phyloP scores from a whole-genome alignment of 1,139 yeast genomes.

The Taiozyma sp. region DNA sequence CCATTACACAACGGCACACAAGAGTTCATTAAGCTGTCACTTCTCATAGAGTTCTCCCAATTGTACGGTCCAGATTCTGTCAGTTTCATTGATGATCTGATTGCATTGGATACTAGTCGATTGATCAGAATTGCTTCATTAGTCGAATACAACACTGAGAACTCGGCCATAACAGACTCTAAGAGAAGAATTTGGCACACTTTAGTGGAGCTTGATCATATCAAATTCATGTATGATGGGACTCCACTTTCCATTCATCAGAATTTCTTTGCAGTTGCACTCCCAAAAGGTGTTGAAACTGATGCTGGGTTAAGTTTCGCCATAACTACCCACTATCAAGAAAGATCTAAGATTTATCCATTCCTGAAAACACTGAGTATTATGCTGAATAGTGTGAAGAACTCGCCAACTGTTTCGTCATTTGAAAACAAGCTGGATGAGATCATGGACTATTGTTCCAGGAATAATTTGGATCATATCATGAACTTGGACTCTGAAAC shows the following conservation, averaged over 20 bases:
- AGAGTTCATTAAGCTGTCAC: conserved; percentile 4
- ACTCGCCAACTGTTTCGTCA: background rate
- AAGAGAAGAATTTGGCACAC: conserved; percentile 5
- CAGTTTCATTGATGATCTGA: conserved; percentile 3
- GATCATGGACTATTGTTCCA: background rate
- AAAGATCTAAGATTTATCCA: background rate
- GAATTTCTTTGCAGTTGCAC: background rate
- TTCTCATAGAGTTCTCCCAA: conserved; percentile 1
- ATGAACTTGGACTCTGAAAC: background rate
- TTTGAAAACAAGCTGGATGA: background rate
- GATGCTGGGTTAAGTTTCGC: background rate
- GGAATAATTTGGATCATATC: background rate
- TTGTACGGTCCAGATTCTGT: conserved; percentile 5
- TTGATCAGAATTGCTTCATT: conserved; percentile 4
- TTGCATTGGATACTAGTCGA: conserved; percentile 3
- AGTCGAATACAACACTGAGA: background rate
- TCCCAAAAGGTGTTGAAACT: background rate
- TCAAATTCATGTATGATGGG: conserved; percentile 6
- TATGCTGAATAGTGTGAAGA: conserved; percentile 1
- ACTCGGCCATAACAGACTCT: background rate
- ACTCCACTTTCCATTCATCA: conserved; percentile 3
- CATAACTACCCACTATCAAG: background rate
- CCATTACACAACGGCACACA: conserved; percentile 1
- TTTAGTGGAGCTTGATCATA: conserved; percentile 4
- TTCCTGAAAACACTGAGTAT: conserved; percentile 1